phyloP scores from a whole-genome alignment of 495 filamentous ascomycete genomes.

The Ascobolus immersus region DNA sequence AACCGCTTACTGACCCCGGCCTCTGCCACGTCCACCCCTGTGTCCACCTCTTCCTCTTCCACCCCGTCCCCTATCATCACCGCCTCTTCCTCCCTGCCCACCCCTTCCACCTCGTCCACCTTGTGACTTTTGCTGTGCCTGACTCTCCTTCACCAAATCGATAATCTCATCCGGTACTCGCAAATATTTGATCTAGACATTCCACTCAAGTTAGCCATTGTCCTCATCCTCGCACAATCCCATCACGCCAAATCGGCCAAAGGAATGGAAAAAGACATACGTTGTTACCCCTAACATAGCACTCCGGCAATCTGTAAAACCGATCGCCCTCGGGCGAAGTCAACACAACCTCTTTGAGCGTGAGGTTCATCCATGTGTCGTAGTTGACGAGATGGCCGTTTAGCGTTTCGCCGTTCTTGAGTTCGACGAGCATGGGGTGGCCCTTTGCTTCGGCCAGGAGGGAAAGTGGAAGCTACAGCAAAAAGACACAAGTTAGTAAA shows the following conservation, averaged over 20 bases:
- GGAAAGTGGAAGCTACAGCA: slow-evolving; percentile 58
- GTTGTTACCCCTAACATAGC: slow-evolving; percentile 91
- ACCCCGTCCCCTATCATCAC: neutral
- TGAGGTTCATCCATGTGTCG: slow-evolving; percentile 99
- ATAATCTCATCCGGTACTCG: slow-evolving; percentile 88
- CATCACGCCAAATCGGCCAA: no score
- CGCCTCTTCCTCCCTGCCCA: neutral
- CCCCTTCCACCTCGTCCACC: neutral
- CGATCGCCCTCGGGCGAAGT: slow-evolving; percentile 85
- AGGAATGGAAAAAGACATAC: slow-evolving; percentile 25
- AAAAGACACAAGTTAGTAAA: neutral
- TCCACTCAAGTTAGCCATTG: neutral
- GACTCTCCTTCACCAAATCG: slow-evolving; percentile 38
- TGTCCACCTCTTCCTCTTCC: neutral
- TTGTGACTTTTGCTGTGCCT: neutral
- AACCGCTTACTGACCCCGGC: neutral
- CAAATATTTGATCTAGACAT: slow-evolving; percentile 78
- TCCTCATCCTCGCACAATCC: no score
- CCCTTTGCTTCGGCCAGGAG: slow-evolving; percentile 87
- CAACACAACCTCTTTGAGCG: slow-evolving; percentile 90
- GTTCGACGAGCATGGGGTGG: slow-evolving; percentile 96
- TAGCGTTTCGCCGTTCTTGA: slow-evolving; percentile 93
- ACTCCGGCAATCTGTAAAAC: slow-evolving; percentile 73
- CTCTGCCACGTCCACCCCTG: neutral
- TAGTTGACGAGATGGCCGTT: slow-evolving; percentile 89